A percentile compares a stretch with the other conserved stretches of the same genome.
Evolutionary conservation across 2,329 filamentous ascomycete species (phyloP).

Genomic region (Aspergillus novoparasiticus): DNA sequence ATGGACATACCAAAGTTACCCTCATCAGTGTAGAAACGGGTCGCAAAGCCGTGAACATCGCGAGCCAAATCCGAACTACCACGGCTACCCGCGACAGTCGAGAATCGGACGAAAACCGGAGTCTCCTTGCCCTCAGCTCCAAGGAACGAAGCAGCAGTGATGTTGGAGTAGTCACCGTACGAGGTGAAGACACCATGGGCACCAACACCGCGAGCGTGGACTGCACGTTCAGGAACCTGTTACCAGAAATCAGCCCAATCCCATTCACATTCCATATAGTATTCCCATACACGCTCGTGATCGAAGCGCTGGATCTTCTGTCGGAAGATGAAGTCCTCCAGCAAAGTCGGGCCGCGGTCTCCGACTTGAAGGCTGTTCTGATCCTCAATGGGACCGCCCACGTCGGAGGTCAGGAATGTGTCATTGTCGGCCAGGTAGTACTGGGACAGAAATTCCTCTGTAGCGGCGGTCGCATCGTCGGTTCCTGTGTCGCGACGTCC

Average conservation of each 20-base stretch:
- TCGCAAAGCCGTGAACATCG: conserved; percentile 74
- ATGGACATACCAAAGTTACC: conserved; percentile 59
- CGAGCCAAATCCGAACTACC: conserved; percentile 71
- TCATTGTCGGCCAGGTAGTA: conserved; percentile 56
- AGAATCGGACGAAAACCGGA: conserved; percentile 70
- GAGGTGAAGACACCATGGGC: conserved; percentile 72
- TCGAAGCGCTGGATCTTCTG: conserved; percentile 74
- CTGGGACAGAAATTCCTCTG: conserved; percentile 46
- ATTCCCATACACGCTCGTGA: conserved; percentile 62
- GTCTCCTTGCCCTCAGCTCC: conserved; percentile 61
- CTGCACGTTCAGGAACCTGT: conserved; percentile 64
- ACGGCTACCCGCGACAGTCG: conserved; percentile 69
- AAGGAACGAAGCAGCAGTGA: conserved; percentile 70
- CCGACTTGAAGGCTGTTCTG: conserved; percentile 69
- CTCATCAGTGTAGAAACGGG: conserved; percentile 70
- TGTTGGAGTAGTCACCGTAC: conserved; percentile 67
- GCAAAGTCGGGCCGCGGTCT: conserved; percentile 64
- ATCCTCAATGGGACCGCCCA: conserved; percentile 68
- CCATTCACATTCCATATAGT: not conserved
- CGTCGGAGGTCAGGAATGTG: conserved; percentile 65
- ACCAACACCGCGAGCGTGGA: conserved; percentile 69
- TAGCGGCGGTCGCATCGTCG: conserved; percentile 30
- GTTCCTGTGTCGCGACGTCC: conserved; percentile 26
- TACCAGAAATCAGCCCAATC: not conserved
- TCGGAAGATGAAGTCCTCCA: conserved; percentile 73